Evolutionary conservation across 768 basidiomycete species (phyloP).

Genomic region (Lactarius deliciosus): DNA sequence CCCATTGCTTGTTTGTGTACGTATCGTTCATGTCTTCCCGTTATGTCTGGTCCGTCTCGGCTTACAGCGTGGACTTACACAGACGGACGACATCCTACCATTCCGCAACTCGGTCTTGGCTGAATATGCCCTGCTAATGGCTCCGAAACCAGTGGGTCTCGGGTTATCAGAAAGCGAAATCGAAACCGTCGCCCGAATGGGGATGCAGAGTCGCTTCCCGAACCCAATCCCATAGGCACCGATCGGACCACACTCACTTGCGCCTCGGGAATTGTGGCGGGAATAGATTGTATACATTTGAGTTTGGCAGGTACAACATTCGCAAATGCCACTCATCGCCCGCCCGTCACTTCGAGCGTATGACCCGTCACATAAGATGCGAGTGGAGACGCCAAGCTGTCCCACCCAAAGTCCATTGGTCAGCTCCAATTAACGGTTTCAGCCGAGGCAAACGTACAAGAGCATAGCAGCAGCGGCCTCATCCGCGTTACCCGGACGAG

Average conservation of each 20-base stretch:
- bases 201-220: conserved; percentile 47
- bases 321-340: conserved; percentile 35
- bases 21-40: conserved; percentile 32
- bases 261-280: conserved; percentile 15
- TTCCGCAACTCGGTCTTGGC: conserved; percentile 72
- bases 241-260: conserved; percentile 14
- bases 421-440: conserved; percentile 6
- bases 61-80: conserved; percentile 15
- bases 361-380: conserved; percentile 81
- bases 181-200: conserved; percentile 54
- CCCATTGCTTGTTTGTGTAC: conserved; percentile 75
- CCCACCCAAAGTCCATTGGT: conserved; percentile 21
- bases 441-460: conserved; percentile 54
- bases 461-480: conserved; percentile 75
- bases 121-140: conserved; percentile 80
- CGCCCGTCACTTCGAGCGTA: conserved; percentile 82
- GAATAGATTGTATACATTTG: conserved; percentile 13
- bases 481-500: conserved; percentile 64
- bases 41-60: conserved; percentile 12
- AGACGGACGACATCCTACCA: conserved; percentile 83
- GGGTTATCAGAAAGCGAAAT: conserved; percentile 64
- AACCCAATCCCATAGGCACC: conserved; percentile 10
- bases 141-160: conserved; percentile 66
- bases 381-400: conserved; percentile 72
- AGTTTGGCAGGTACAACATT: conserved; percentile 11